Conservation (phyloP, 2,329 filamentous ascomycete genomes). For the Orbilia blumenaviensis region DNA sequence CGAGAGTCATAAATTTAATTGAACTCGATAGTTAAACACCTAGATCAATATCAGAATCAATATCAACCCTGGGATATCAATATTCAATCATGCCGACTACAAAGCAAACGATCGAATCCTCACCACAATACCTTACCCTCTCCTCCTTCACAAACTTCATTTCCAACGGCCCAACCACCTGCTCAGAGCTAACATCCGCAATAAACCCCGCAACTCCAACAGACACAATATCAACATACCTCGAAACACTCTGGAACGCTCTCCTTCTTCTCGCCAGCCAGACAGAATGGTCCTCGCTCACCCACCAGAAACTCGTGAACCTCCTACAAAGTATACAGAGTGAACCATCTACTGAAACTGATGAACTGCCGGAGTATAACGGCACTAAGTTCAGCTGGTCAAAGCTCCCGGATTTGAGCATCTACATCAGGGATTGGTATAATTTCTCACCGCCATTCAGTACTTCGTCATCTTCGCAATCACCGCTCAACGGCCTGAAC, state of each 20-base stretch:
- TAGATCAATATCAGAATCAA: not conserved
- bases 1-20: no score
- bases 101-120: not conserved
- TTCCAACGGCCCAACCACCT: not conserved
- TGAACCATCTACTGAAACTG: not conserved
- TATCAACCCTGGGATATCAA: not conserved
- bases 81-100: not conserved
- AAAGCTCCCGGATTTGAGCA: conserved; percentile 8
- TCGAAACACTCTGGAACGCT: conserved; percentile 23
- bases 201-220: conserved; percentile 4
- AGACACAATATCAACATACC: conserved; percentile 17
- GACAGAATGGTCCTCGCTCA: not conserved
- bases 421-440: conserved; percentile 21
- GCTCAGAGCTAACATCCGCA: not conserved
- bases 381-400: conserved; percentile 10
- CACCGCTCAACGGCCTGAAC: not conserved
- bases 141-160: not conserved
- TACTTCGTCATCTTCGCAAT: not conserved
- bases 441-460: conserved; percentile 26
- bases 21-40: no score
- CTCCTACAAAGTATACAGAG: conserved; percentile 8
- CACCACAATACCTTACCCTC: not conserved
- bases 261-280: conserved; percentile 20
- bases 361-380: not conserved
- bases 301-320: not conserved